Base-by-base conservation (phyloP, 352 stramenopile species). In the Pythium folliculosum region DNA sequence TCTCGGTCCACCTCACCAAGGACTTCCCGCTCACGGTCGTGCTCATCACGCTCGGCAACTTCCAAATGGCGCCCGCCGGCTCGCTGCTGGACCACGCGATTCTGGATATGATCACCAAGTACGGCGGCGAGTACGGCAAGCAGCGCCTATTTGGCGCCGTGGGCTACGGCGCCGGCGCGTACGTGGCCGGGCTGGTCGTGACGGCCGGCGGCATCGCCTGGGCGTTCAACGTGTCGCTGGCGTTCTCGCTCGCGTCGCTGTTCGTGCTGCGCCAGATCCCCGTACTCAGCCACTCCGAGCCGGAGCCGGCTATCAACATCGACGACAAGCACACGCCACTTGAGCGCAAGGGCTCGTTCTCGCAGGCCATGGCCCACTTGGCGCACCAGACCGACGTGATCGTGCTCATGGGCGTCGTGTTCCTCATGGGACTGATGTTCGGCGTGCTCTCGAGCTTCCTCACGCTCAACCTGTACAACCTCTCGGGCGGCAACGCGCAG, bases 401-500 rank as follows among this genome's bases (percentile, higher is more conserved):
- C 30, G 80, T 89, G 52, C 70, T 93, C 40, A 67, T 95, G 21
- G 60, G 59, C n/a, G 80, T 93, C 13, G 83, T 92, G 19, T 91
- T 91, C 60, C 65, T 93, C 55, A 93, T 91, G 80, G 83, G 84
- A 0, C 73, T 91, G 56, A 93, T 93, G 84, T 92, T 80, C 60
- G 86, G 86, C 62, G 83, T 91, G 57, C 71, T 95, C 50, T 89
- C 80, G n/a, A 91, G 81, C 73, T 95, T 91, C 67, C 80, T 95
- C 54, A 90, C 81, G 30, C 70, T 95, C 44, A 89, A 95, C 54
- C 68, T 95, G 23, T 93, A 90, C 76, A 92, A 93, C 57, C 69
- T 95, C 17, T 91, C 81, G 60, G 77, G 74, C 38, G 54, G 79
- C 30, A 89, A 91, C 51, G 74, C 84, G 38, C 72, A 89, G 64